Percentiles rank a stretch among this genome's conserved stretches.
phyloP scores from a whole-genome alignment of 2,329 filamentous ascomycete genomes.

The Curvularia verruculosa region DNA sequence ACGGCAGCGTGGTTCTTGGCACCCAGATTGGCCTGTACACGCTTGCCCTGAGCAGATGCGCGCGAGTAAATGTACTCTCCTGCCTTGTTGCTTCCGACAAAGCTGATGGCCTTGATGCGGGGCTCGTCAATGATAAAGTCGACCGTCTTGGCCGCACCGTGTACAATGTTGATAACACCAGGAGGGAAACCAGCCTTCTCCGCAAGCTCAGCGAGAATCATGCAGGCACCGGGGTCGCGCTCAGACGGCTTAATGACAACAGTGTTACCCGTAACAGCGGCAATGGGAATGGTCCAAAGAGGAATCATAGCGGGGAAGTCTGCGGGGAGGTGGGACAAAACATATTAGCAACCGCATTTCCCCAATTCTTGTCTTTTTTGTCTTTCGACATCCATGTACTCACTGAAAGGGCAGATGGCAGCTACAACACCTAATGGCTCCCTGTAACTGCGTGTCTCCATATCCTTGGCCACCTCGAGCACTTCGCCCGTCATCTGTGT shows the following conservation, averaged over 20 bases:
- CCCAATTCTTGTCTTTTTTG: not conserved
- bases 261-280: conserved; percentile 83
- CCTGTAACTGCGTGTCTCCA: conserved; percentile 83
- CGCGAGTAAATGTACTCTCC: conserved; percentile 85
- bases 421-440: conserved; percentile 82
- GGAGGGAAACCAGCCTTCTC: conserved; percentile 81
- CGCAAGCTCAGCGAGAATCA: conserved; percentile 82
- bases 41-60: conserved; percentile 83
- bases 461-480: conserved; percentile 84
- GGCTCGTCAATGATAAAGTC: conserved; percentile 88
- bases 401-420: conserved; percentile 86
- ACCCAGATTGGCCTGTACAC: conserved; percentile 84
- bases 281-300: conserved; percentile 87
- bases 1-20: conserved; percentile 89
- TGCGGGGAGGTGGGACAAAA: conserved; percentile 48
- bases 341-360: conserved; percentile 30
- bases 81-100: conserved; percentile 86
- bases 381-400: too few species aligned
- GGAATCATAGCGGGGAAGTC: conserved; percentile 94
- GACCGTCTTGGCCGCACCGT: conserved; percentile 79
- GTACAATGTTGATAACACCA: conserved; percentile 82
- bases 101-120: conserved; percentile 83
- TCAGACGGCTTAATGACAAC: conserved; percentile 86
- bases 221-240: conserved; percentile 80
- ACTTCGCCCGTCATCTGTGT: conserved; percentile 84